phyloP scores from a whole-genome alignment of 345 rosid species.

The Sisymbrium altissimum region DNA sequence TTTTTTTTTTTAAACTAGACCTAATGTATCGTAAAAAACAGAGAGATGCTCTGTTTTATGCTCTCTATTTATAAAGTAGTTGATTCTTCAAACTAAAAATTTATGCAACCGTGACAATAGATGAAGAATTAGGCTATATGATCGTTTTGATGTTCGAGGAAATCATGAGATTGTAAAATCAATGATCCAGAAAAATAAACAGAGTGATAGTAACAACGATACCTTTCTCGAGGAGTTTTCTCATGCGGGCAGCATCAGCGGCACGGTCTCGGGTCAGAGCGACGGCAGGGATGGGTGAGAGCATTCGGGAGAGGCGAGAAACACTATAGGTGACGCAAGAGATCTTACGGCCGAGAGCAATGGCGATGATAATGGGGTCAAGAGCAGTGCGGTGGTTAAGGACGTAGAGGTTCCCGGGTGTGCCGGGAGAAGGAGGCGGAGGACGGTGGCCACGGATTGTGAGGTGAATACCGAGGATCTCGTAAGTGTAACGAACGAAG shows the following conservation, averaged over 20 bases:
- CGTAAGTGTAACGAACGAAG: conserved; percentile 89
- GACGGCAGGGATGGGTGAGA: conserved; percentile 91
- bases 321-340: conserved; percentile 95
- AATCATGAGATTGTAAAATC: neutral
- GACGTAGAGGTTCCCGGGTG: conserved; percentile 84
- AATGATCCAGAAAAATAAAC: neutral
- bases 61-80: neutral
- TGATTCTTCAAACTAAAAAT: neutral
- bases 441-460: conserved; percentile 79
- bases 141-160: neutral
- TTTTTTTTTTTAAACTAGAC: neutral
- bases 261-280: conserved; percentile 91
- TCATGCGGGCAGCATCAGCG: conserved; percentile 81
- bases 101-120: neutral
- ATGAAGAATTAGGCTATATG: neutral
- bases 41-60: neutral
- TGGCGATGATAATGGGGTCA: conserved; percentile 89
- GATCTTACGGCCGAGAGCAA: conserved; percentile 92
- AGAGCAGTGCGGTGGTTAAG: conserved; percentile 94
- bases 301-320: conserved; percentile 74
- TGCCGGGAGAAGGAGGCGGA: conserved; percentile 69
- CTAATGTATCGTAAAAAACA: neutral
- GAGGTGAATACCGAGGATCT: conserved; percentile 85
- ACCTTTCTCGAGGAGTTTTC: conserved; percentile 52
- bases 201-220: neutral